These are phyloP conservation scores for Gossypium mustelinum DNA, from an alignment of 345 rosid species.

Conservation along the genomic window DNA sequence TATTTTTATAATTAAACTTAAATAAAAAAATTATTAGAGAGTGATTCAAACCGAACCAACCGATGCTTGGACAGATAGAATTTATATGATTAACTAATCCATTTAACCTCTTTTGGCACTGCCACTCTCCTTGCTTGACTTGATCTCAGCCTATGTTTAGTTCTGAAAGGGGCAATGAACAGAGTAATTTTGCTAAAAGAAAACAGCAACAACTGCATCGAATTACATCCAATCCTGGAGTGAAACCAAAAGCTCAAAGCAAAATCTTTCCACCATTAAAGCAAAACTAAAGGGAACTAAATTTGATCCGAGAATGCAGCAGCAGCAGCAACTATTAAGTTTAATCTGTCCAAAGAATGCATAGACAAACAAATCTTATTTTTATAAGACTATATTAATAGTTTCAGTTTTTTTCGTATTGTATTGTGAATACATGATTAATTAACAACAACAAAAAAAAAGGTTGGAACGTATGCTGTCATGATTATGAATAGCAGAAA, in stretches of 20 bases:
- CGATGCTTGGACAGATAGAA: too few species aligned
- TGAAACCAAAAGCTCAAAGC: background rate
- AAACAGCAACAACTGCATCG: too few species aligned
- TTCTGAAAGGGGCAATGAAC: background rate
- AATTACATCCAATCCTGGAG: background rate
- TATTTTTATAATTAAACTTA: too few species aligned
- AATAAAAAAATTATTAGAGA: too few species aligned
- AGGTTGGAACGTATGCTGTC: too few species aligned
- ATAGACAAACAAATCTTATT: background rate
- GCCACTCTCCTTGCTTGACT: background rate
- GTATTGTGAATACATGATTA: background rate
- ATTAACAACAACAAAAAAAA: background rate
- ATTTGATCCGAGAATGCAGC: background rate
- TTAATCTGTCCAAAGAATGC: background rate
- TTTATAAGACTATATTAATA: background rate
- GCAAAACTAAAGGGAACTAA: background rate
- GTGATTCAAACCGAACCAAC: too few species aligned
- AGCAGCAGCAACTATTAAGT: background rate
- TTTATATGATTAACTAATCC: too few species aligned
- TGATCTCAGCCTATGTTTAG: background rate
- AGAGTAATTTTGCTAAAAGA: background rate
- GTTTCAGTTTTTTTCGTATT: background rate
- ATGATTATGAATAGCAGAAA: background rate
- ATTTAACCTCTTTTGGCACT: too few species aligned
- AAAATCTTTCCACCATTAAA: background rate